A percentile compares a stretch with the other conserved stretches of the same genome.
These are phyloP conservation scores for Torulaspora quercuum DNA, from an alignment of 805 yeast genomes.

Conservation along the genomic window DNA sequence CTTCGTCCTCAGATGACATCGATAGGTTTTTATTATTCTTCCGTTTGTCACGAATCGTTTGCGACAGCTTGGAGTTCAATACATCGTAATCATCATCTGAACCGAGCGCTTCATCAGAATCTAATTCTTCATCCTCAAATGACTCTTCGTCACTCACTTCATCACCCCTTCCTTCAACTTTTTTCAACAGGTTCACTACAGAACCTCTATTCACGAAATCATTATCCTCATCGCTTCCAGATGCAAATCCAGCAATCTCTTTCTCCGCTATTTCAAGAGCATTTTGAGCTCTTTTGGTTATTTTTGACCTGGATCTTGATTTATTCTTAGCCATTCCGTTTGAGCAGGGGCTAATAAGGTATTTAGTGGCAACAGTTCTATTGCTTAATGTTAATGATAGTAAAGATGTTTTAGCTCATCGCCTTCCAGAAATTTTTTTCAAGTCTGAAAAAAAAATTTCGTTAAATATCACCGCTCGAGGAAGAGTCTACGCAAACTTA, in stretches of 20 bases:
- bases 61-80: constrained; percentile 63
- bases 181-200: constrained; percentile 39
- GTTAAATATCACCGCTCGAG: constrained; percentile 1
- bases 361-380: no score
- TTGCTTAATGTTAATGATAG: no score
- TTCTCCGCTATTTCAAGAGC: constrained; percentile 51
- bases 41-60: constrained; percentile 57
- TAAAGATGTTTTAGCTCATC: constrained; percentile 14
- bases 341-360: no score
- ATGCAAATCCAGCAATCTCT: constrained; percentile 35
- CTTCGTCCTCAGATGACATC: constrained; percentile 47
- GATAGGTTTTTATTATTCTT: constrained; percentile 38
- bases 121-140: constrained; percentile 63
- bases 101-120: constrained; percentile 86
- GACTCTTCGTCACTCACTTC: constrained; percentile 34
- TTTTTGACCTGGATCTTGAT: constrained; percentile 31
- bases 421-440: constrained; percentile 8
- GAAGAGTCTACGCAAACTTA: not conserved
- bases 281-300: constrained; percentile 42
- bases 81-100: constrained; percentile 71
- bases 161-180: constrained; percentile 25
- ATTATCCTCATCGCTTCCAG: constrained; percentile 36
- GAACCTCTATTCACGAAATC: no score
- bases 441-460: not conserved
- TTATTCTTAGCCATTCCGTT: constrained; percentile 31